Conservation (phyloP, 1,284 basidiomycete genomes). For the Ceratobasidium sp. region DNA sequence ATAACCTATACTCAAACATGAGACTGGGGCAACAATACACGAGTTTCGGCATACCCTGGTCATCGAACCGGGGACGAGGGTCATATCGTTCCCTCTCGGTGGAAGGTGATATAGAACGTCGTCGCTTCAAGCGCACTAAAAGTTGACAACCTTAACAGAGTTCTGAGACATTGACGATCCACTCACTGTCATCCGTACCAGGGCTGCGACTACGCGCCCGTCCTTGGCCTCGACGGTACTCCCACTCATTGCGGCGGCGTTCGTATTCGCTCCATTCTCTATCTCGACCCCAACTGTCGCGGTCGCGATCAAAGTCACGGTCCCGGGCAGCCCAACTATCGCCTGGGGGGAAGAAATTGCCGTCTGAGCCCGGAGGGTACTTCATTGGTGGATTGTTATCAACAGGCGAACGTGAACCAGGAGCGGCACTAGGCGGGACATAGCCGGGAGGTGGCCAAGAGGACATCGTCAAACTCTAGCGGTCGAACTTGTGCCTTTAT, state of each 20-base stretch:
- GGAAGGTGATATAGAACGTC: conserved; percentile 87
- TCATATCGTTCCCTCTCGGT: conserved; percentile 82
- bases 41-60: conserved; percentile 67
- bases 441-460: conserved; percentile 75
- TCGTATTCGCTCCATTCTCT: conserved; percentile 47
- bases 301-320: conserved; percentile 75
- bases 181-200: conserved; percentile 71
- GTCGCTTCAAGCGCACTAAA: conserved; percentile 74
- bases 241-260: conserved; percentile 46
- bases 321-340: conserved; percentile 78
- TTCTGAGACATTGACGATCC: neutral
- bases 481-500: conserved; percentile 19
- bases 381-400: conserved; percentile 63
- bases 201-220: conserved; percentile 82
- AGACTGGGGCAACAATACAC: neutral
- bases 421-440: conserved; percentile 77
- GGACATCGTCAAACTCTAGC: conserved; percentile 60
- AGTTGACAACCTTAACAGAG: conserved; percentile 47
- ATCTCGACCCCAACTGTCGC: conserved; percentile 67
- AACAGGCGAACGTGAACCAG: conserved; percentile 81
- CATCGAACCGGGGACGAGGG: conserved; percentile 81
- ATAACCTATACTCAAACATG: conserved; percentile 51
- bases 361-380: conserved; percentile 63
- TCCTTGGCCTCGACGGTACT: conserved; percentile 53
- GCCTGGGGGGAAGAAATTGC: conserved; percentile 63